These are phyloP conservation scores for Vigna nakashimae DNA, from an alignment of 306 rosid genomes.

Conservation along the genomic window DNA sequence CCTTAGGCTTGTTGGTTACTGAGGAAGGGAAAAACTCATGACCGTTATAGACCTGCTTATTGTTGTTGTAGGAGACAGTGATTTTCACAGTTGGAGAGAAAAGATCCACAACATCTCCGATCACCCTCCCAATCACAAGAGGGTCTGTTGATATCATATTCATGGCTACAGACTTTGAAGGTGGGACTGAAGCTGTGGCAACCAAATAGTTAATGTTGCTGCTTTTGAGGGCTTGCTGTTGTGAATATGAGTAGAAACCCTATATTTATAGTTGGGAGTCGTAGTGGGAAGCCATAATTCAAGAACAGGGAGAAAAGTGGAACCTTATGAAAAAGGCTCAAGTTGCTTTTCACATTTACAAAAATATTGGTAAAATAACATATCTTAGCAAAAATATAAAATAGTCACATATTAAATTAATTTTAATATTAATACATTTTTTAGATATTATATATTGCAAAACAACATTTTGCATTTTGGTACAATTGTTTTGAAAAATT, in stretches of 20 bases:
- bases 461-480: no score
- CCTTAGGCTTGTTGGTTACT: slow-evolving; percentile 70
- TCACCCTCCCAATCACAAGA: slow-evolving; percentile 75
- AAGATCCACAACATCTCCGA: slow-evolving; percentile 84
- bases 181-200: not conserved
- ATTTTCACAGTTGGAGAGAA: slow-evolving; percentile 62
- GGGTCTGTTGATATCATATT: slow-evolving; percentile 60
- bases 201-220: slow-evolving; percentile 24
- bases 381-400: no score
- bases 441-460: no score
- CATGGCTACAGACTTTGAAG: not conserved
- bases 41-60: slow-evolving; percentile 76
- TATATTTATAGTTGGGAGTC: slow-evolving; percentile 58
- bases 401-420: not conserved
- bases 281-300: not conserved
- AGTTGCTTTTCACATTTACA: not conserved
- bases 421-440: not conserved
- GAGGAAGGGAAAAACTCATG: slow-evolving; percentile 78
- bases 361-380: not conserved
- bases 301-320: not conserved
- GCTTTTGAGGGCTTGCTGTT: slow-evolving; percentile 28
- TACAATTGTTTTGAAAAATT: no score
- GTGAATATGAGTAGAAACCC: slow-evolving; percentile 41
- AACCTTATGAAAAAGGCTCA: slow-evolving; percentile 31
- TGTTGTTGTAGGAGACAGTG: slow-evolving; percentile 65